Evolutionary conservation across 495 filamentous ascomycete species (phyloP).

Genomic region (Neurospora africana): DNA sequence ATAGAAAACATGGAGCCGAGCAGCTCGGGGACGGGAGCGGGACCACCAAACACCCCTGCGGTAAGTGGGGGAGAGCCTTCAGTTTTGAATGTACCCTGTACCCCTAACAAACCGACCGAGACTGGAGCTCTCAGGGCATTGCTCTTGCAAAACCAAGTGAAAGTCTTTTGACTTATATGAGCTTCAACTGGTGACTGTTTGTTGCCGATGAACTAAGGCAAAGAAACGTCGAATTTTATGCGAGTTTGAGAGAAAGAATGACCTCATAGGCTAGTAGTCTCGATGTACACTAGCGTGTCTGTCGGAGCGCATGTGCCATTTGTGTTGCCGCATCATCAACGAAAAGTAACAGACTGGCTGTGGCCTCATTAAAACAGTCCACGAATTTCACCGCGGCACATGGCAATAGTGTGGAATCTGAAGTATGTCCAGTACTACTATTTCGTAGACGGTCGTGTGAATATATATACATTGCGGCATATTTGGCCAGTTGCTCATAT

Average conservation of each 20-base stretch:
- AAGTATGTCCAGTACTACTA: not conserved
- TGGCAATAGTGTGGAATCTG: not conserved
- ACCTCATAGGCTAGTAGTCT: not conserved
- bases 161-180: not conserved
- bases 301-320: not conserved
- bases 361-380: not conserved
- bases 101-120: not conserved
- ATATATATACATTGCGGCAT: not conserved
- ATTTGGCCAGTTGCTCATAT: not conserved
- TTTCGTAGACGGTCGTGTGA: not conserved
- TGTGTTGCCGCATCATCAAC: not conserved
- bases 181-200: not conserved
- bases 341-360: not conserved
- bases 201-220: not conserved
- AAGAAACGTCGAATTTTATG: not conserved
- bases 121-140: not conserved
- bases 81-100: not conserved
- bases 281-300: not conserved
- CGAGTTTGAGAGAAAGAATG: not conserved
- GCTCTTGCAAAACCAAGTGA: not conserved
- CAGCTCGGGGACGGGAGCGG: not conserved
- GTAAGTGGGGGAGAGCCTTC: not conserved
- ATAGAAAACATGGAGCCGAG: no score
- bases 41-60: not conserved
- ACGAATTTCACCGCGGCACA: not conserved